phyloP scores from a whole-genome alignment of 2,329 filamentous ascomycete species.

The Amphichorda felina region DNA sequence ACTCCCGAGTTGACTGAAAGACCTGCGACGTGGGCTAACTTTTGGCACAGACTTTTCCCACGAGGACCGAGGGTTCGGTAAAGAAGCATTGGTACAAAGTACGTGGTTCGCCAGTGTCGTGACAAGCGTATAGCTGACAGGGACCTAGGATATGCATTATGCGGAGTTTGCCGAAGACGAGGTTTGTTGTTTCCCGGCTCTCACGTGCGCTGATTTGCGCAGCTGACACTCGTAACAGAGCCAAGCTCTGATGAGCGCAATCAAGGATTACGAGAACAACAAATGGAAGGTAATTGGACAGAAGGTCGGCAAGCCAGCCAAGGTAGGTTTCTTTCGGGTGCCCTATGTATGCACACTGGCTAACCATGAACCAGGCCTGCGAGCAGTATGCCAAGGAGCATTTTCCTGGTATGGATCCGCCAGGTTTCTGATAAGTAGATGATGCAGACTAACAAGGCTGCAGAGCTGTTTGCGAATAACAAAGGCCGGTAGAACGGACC shows the following conservation, averaged over 20 bases:
- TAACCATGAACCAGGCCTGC: slow-evolving; percentile 23
- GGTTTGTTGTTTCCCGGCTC: too few species aligned
- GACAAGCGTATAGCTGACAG: slow-evolving; percentile 18
- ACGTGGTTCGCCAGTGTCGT: not conserved
- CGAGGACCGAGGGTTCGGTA: slow-evolving; percentile 88
- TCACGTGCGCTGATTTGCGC: not conserved
- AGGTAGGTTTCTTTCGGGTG: slow-evolving; percentile 30
- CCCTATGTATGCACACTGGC: slow-evolving; percentile 2
- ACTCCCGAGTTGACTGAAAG: not conserved
- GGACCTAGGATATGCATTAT: slow-evolving; percentile 80
- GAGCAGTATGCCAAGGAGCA: slow-evolving; percentile 35
- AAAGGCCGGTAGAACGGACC: not conserved
- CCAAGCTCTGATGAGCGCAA: slow-evolving; percentile 74
- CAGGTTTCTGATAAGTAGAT: not conserved
- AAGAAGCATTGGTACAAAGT: slow-evolving; percentile 99
- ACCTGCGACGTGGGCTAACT: not conserved
- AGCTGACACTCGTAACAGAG: slow-evolving; percentile 35
- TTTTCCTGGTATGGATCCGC: slow-evolving; percentile 4
- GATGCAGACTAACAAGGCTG: not conserved
- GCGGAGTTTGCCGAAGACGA: slow-evolving; percentile 97
- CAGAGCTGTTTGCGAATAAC: slow-evolving; percentile 1
- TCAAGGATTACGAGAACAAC: slow-evolving; percentile 97
- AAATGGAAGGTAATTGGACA: slow-evolving; percentile 97
- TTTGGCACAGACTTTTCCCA: slow-evolving; percentile 64
- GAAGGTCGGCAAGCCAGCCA: slow-evolving; percentile 95